These are phyloP conservation scores for Camellia japonica DNA, from an alignment of 148 eudicot genomes.

Conservation along the genomic window DNA sequence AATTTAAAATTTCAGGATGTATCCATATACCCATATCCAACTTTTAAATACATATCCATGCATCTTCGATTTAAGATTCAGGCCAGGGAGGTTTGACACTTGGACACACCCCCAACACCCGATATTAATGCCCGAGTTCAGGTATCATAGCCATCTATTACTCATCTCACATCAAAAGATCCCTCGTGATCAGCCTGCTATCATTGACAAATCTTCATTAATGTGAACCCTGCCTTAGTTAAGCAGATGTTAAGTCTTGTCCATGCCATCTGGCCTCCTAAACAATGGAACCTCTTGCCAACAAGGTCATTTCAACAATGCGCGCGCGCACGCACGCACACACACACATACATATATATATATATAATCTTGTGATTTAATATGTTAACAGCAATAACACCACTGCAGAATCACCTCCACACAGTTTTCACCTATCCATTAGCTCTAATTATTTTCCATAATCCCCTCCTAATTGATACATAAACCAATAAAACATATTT, in stretches of 20 bases:
- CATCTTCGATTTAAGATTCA: too few species aligned
- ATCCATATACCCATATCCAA: too few species aligned
- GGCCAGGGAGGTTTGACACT: too few species aligned
- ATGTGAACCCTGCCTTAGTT: neutral
- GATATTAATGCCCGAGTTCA: too few species aligned
- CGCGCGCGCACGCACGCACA: too few species aligned
- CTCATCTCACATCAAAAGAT: too few species aligned
- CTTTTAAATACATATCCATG: too few species aligned
- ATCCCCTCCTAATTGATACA: neutral
- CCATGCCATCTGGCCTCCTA: neutral
- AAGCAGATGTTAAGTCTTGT: neutral
- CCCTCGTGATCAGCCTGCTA: neutral
- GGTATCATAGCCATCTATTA: too few species aligned
- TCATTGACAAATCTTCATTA: neutral
- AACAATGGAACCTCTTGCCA: neutral
- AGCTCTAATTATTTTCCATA: neutral
- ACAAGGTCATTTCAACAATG: neutral
- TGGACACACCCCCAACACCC: too few species aligned
- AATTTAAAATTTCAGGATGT: too few species aligned
- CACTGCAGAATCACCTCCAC: neutral
- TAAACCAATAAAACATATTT: neutral
- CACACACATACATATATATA: neutral
- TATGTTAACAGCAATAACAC: neutral
- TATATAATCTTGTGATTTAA: neutral
- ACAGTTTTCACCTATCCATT: neutral